Base-by-base conservation (phyloP, 345 rosid species). In the Cardiospermum halicacabum region DNA sequence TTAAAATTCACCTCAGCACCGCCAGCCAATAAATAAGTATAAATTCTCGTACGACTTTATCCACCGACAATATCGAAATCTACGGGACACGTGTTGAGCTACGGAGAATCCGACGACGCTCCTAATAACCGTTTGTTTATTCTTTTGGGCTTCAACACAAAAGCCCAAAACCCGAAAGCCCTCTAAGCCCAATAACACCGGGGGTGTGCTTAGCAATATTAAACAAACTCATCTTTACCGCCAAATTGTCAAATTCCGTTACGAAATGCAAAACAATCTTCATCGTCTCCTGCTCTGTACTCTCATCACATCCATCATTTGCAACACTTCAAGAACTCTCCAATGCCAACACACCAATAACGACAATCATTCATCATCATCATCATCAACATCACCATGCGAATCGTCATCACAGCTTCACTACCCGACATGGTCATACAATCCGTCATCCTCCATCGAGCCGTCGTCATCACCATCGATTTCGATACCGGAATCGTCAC, bases 201-300 rank as follows among this genome's bases (percentile, higher is more conserved):
- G 18, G 10, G 24, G 24, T 18, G 51, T 47, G 19, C 8, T 47
- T 47, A 47, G 51, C 18, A 45, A 45, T 36, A 36, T 56, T 53
- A 30, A 50, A 64, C 66, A 3, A 7, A 57, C 26, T 5, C n/a
- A 43, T 4, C 39, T 9, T 55, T 74, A 60, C 74, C 80, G 73
- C 80, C 81, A 77, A 54, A 58, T 45, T 27, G 24, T 49, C n/a
- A n/a, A n/a, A n/a, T 63, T 39, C n/a, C 4, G 30, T 36, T 2
- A 26, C n/a, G 13, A 73, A 56, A 79, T 82, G 88, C 27, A 80
- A 59, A 72, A 56, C 65, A 60, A 36, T 71, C 66, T 76, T 72
- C 72, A 53, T 70, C 43, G 61, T 69, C 73, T 67, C 59, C 68
- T 80, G 34, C 71, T 83, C 77, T 63, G 59, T 54, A 24, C 62